Base-by-base conservation (phyloP, 192 early-diverging fungal species). In the Coemansia sp. region DNA sequence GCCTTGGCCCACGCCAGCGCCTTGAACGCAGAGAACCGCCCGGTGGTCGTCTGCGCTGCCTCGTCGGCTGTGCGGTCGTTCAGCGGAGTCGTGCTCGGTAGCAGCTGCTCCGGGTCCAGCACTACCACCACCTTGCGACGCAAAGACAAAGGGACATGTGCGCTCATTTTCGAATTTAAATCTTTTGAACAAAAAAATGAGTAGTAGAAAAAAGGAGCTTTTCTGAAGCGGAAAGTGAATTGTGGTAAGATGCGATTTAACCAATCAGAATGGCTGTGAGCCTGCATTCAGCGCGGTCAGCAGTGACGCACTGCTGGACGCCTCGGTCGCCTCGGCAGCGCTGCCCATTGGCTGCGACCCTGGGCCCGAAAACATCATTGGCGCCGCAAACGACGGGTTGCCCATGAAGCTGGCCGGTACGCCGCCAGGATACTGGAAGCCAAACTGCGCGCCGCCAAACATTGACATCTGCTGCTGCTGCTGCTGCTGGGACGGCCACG, bases 51-150 rank as follows among this genome's bases (percentile, higher is more conserved):
- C 35, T 40, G 29, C n/a, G 18, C 27, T 2, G 60, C 52, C 14
- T 50, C 51, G 22, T 40, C 54, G 1, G 35, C 46, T 0, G 54
- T 16, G 0, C 16, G 4, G 2, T 61, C 59, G 16, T 18, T n/a
- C 4, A 38, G 5, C 2, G 18, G 24, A 6, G 24, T 28, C 5
- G 25, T 10, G 8, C 47, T 24, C 12, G 59, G 44, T 21, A 56
- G 30, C 11, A 79, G 54, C 11, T 45, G 45, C 24, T 79, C 66
- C 3, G 58, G 40, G 32, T 79, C 69, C 18, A 79, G 42, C 16
- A 69, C 76, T 22, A 79, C 71, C 31, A 79, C 76, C 16, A 79
- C 32, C 29, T 79, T 79, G 62, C 76, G 65, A 0, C 76, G 65
- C 7, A 79, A 59, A 28, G 76, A 79, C 2, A 79, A 54, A 4